Base-by-base conservation (phyloP, 2,329 filamentous ascomycete species). In the Cladosporium sp. region DNA sequence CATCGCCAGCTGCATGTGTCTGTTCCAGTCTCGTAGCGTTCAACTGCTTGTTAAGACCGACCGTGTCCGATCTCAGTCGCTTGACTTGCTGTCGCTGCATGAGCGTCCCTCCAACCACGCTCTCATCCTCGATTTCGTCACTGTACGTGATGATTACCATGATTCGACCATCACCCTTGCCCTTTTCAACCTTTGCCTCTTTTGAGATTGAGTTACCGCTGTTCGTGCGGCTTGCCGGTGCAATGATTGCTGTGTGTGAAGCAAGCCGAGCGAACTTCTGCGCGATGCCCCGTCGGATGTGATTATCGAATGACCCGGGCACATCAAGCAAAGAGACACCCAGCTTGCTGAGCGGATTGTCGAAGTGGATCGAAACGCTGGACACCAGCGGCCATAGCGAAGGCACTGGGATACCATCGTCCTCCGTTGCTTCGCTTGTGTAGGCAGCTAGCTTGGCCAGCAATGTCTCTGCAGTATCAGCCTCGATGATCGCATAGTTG, bases 381-480 rank as follows among this genome's bases (percentile, higher is more conserved):
- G 32, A 43, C 20, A 62, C 56, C 0, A 62, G 29, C 3, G 60
- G 59, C 59, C 58, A 62, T 1, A 51, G 34, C 4, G 43, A 37
- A 7, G 38, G n/a, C 4, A 48, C 27, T 2, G 29, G 17, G 12
- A 41, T 18, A 7, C 13, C 17, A 1, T 53, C 43, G 19, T 48
- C 48, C 2, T 44, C 42, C 4, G 42, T 44, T 17, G 43, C 17
- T 13, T 47, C 43, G 19, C 42, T 49, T 1, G 53, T 54, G 40
- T 54, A 60, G 9, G 44, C 38, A 7, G 50, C 32, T 2, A 60
- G 36, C 11, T 50, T 27, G 32, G 24, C 40, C 5, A 56, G 45
- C 19, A 60, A 30, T 11, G 56, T 44, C 13, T 47, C 30, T 11
- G 56, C 22, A 2, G 56, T 57, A 3, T 45, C 38, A 20, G 50